phyloP scores from a whole-genome alignment of 768 basidiomycete genomes.

The Pholiota molesta region DNA sequence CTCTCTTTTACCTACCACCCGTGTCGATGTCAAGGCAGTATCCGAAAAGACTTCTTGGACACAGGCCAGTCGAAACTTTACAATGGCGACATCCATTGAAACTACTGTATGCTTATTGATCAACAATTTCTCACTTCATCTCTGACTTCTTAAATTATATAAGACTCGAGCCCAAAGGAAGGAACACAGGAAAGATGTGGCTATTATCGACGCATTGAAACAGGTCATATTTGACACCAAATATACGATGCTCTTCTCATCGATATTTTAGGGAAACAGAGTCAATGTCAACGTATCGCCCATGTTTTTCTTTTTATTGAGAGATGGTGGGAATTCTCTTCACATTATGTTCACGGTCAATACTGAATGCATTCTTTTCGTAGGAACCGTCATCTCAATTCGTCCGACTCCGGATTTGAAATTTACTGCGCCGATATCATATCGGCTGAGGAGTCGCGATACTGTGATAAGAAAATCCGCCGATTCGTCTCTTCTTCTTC shows the following conservation, averaged over 20 bases:
- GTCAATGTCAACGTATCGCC: slow-evolving; percentile 61
- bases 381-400: slow-evolving; percentile 71
- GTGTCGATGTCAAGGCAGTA: neutral
- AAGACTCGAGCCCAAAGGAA: neutral
- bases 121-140: neutral
- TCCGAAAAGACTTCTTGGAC: slow-evolving; percentile 7
- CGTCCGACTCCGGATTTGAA: slow-evolving; percentile 45
- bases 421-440: slow-evolving; percentile 58
- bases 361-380: neutral
- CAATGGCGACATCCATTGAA: neutral
- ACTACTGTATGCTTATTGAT: neutral
- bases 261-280: slow-evolving; percentile 47
- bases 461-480: slow-evolving; percentile 63
- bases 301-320: slow-evolving; percentile 68
- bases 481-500: slow-evolving; percentile 69
- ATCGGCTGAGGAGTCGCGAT: slow-evolving; percentile 58
- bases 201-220: slow-evolving; percentile 5
- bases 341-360: neutral
- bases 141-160: neutral
- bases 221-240: neutral
- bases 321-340: slow-evolving; percentile 49
- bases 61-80: slow-evolving; percentile 27
- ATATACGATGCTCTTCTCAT: neutral
- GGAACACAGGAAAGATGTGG: slow-evolving; percentile 1
- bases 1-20: neutral